A percentile compares a stretch with the other conserved stretches of the same genome.
Evolutionary conservation across 2,329 filamentous ascomycete species (phyloP).

Genomic region (Calonectria hawksworthii): DNA sequence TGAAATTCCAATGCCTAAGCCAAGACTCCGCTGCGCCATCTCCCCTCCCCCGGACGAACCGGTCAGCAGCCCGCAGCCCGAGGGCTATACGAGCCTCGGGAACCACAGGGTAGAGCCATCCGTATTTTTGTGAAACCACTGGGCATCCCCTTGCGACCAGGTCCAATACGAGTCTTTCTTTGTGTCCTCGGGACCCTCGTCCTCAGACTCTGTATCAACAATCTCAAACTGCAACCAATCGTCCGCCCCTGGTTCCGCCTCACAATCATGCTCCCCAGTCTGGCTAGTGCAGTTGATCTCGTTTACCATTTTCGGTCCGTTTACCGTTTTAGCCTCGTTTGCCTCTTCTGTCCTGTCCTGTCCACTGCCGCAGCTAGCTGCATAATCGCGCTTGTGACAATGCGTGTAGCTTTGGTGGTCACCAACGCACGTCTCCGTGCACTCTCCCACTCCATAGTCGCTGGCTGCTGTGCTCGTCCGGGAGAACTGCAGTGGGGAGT

Average conservation of each 20-base stretch:
- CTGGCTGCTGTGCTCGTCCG: neutral
- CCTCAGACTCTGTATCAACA: neutral
- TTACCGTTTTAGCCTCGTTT: neutral
- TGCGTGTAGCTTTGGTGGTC: neutral
- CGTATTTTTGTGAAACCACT: conserved; percentile 10
- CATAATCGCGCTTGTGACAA: neutral
- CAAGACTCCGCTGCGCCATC: neutral
- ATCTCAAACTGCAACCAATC: conserved; percentile 1
- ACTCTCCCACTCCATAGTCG: neutral
- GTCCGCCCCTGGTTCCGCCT: neutral
- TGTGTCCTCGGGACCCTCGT: neutral
- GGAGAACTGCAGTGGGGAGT: neutral
- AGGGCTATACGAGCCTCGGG: neutral
- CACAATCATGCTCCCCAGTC: neutral
- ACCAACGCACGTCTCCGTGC: neutral
- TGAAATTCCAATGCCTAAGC: neutral
- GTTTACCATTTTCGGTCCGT: neutral
- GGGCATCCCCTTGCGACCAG: conserved; percentile 15
- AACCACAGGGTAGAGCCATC: conserved; percentile 20
- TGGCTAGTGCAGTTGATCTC: neutral
- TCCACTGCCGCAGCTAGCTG: neutral
- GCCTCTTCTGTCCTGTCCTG: neutral
- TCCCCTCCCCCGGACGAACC: neutral
- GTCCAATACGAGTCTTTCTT: conserved; percentile 20
- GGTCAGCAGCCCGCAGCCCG: neutral